Base-by-base conservation (phyloP, 179 eudicot species). In the Nepenthes alata region DNA sequence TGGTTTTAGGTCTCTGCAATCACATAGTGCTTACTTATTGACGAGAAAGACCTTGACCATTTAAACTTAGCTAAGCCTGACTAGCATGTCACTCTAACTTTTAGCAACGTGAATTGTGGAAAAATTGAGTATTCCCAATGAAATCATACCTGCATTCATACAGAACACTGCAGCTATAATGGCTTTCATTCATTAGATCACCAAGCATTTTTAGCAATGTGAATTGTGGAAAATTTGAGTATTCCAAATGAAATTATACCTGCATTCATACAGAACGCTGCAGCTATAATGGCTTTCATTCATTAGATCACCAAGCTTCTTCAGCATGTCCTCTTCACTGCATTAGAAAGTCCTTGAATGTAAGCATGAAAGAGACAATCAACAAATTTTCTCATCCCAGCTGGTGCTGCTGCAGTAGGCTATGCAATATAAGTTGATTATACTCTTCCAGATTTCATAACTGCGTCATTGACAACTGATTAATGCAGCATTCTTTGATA, bases 221-320 rank as follows among this genome's bases (percentile, higher is more conserved):
- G 25, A 25, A 25, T 49, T 49, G 4, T 49, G 11, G 4, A 7
- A 15, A 52, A 52, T n/a, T 52, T 52, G 13, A 35, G 12, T 4
- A 57, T 2, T 8, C 12, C 45, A 2, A 57, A 55, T 16, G 48
- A 11, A 52, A n/a, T 35, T 34, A 56, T 87, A 90, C 99, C 97
- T 94, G 96, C 99, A 94, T 74, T 94, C 99, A 5, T 85, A 94
- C 11, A 87, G 75, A 69, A 82, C 87, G 60, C 97, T 94, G 95
- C 99, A 94, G 78, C 99, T 94, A 62, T 83, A 64, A 63, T 94
- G 99, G 76, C 99, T 94, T 4, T 87, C 97, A 47, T 94, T 87
- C 99, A 94, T 90, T 45, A 94, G 91, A 81, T 80, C 88, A 14
- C 99, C 99, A 58, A 93, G 95, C 78, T 83, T 87, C 87, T 87